A percentile compares a stretch with the other conserved stretches of the same genome.
phyloP scores from a whole-genome alignment of 1,284 basidiomycete genomes.

The Tremellales sp. region DNA sequence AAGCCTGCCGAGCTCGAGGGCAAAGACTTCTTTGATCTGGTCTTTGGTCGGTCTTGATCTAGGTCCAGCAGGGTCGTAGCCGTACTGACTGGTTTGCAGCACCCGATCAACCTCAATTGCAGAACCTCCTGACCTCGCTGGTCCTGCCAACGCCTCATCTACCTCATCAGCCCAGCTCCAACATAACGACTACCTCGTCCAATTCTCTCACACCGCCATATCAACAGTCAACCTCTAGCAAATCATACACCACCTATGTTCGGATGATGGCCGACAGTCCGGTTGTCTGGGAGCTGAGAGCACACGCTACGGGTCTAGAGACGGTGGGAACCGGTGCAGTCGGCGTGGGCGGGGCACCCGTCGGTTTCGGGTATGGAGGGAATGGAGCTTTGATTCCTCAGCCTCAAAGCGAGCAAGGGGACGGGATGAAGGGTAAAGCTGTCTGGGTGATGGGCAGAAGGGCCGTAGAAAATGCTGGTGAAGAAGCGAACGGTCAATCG shows the following conservation, averaged over 20 bases:
- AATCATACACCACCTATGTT: conserved; percentile 25
- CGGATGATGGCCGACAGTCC: conserved; percentile 19
- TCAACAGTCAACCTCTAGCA: conserved; percentile 2
- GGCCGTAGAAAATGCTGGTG: conserved; percentile 16
- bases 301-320: conserved; percentile 31
- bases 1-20: conserved; percentile 37
- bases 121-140: conserved; percentile 22
- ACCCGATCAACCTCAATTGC: conserved; percentile 25
- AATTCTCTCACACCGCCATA: conserved; percentile 2
- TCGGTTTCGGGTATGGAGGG: conserved; percentile 8
- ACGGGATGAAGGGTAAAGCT: conserved; percentile 29
- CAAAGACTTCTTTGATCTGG: conserved; percentile 38
- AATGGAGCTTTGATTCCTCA: conserved; percentile 21
- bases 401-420: not conserved
- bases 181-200: conserved; percentile 6
- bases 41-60: conserved; percentile 34
- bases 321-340: conserved; percentile 5
- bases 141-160: conserved; percentile 11
- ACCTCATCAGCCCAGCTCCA: conserved; percentile 13
- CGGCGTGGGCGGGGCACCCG: conserved; percentile 1
- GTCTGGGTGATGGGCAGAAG: conserved; percentile 44
- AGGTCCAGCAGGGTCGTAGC: not conserved
- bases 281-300: conserved; percentile 33
- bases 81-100: conserved; percentile 10
- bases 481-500: conserved; percentile 23